These are phyloP conservation scores for Venturia oleaginea DNA, from an alignment of 2,329 filamentous ascomycete genomes.

Conservation along the genomic window DNA sequence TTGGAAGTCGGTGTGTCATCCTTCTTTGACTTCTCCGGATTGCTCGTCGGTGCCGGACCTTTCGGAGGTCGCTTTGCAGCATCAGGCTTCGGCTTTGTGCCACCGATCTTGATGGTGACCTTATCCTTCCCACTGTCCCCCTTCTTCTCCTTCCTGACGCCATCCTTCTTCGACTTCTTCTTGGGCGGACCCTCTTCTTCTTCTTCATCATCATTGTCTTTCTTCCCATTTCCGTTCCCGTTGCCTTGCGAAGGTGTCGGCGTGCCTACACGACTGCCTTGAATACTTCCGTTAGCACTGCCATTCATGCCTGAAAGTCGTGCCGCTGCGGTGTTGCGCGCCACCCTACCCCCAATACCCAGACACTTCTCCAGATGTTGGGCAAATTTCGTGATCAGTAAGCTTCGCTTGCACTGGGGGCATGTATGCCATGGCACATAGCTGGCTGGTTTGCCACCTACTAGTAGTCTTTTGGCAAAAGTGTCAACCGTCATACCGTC, in stretches of 20 bases:
- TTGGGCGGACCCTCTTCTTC: conserved; percentile 11
- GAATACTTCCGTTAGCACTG: conserved; percentile 22
- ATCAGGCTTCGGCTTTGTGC: neutral
- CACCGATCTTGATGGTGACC: conserved; percentile 11
- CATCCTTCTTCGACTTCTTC: conserved; percentile 12
- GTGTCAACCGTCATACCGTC: conserved; percentile 25
- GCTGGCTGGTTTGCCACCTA: conserved; percentile 35
- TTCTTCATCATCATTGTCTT: conserved; percentile 9
- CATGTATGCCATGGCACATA: conserved; percentile 48
- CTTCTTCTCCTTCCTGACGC: conserved; percentile 13
- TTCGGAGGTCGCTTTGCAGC: conserved; percentile 8
- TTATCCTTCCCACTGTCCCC: conserved; percentile 9
- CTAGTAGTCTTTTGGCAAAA: conserved; percentile 37
- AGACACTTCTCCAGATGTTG: conserved; percentile 54
- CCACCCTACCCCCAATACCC: conserved; percentile 46
- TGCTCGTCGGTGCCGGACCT: conserved; percentile 1
- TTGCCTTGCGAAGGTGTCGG: conserved; percentile 23
- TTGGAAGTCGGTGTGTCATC: neutral
- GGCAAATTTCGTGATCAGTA: conserved; percentile 51
- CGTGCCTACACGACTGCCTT: conserved; percentile 34
- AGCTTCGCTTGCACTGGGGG: conserved; percentile 51
- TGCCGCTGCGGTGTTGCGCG: conserved; percentile 40
- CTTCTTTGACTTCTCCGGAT: neutral
- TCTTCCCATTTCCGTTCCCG: conserved; percentile 3
- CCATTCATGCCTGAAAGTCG: conserved; percentile 32